Evolutionary conservation across 192 early-diverging fungal species (phyloP).

Genomic region (Globomyces pollinis-pini): DNA sequence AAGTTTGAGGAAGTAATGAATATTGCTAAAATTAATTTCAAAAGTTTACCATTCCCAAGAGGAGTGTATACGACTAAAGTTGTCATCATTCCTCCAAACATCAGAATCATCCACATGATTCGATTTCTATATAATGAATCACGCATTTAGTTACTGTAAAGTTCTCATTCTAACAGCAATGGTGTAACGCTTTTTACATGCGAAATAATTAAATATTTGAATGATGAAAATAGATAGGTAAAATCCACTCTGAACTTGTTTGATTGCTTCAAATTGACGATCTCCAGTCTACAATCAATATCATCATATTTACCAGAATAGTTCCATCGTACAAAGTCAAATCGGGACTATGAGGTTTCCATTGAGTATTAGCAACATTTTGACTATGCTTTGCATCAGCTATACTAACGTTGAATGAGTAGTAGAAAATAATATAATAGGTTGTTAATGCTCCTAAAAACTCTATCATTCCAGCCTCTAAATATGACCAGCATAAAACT

Average conservation of each 20-base stretch:
- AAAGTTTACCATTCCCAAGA: slow-evolving; percentile 27
- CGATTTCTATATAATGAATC: slow-evolving; percentile 14
- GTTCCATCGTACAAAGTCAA: slow-evolving; percentile 22
- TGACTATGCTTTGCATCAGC: slow-evolving; percentile 41
- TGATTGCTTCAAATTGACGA: slow-evolving; percentile 58
- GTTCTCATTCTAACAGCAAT: slow-evolving; percentile 75
- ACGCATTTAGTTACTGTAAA: slow-evolving; percentile 56
- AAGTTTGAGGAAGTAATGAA: slow-evolving; percentile 69
- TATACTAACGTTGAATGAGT: slow-evolving; percentile 56
- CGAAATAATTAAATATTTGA: slow-evolving; percentile 92
- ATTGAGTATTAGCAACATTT: slow-evolving; percentile 23
- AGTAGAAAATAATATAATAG: slow-evolving; percentile 77
- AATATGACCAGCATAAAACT: slow-evolving; percentile 77
- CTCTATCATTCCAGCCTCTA: slow-evolving; percentile 82
- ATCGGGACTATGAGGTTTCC: slow-evolving; percentile 34
- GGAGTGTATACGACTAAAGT: slow-evolving; percentile 44
- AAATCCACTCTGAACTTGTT: slow-evolving; percentile 69
- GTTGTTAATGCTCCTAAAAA: slow-evolving; percentile 53
- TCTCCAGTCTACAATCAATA: slow-evolving; percentile 30
- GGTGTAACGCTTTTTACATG: slow-evolving; percentile 72
- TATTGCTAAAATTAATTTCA: slow-evolving; percentile 28
- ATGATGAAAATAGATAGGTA: slow-evolving; percentile 76
- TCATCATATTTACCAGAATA: slow-evolving; percentile 20
- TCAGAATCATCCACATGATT: slow-evolving; percentile 20
- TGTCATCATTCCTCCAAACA: slow-evolving; percentile 17